Base-by-base conservation (phyloP, 2,329 filamentous ascomycete species). In the Nemania abortiva region DNA sequence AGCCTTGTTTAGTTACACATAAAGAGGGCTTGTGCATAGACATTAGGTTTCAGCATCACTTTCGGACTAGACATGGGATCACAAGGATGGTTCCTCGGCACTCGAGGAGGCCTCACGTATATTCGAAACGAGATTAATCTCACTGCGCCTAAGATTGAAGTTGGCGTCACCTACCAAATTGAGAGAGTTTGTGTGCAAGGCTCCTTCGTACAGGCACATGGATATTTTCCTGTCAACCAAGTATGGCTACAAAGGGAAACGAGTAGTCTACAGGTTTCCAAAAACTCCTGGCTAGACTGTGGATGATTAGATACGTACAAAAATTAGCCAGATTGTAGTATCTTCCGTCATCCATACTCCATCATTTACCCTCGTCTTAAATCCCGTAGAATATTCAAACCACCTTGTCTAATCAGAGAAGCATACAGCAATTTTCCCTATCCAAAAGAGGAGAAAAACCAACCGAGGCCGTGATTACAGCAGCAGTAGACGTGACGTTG, bases 141-240 rank as follows among this genome's bases (percentile, higher is more conserved):
- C 27, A 50, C 15, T 37, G 15, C 58, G 47, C n/a, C 50, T 22
- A 3, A 15, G 20, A 18, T 57, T 31, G 13, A 37, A 52, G 45
- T 22, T 42, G 27, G 62, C 57, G 62, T 69, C 57, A 66, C 66
- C 62, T 66, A 62, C 66, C 56, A 47, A 66, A 42, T 62, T 31
- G 31, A 56, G 66, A 65, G 54, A 59, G n/a, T 45, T 27, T 55
- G 39, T 45, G 27, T 18, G 31, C 20, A 60, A 29, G 61, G 52
- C 53, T 53, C 22, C n/a, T 49, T 10, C 15, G 42, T 50, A n/a
- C 15, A 20, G 20, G n/a, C 20, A 2, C 29, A 50, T 24, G 6
- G 18, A 31, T 42, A 55, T 60, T 60, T 56, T 31, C 37, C 50
- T 58, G 49, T 13, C 34, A 18, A 31, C 34, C 20, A 49, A n/a